Evolutionary conservation across 805 yeast genomes (phyloP).

Genomic region (Brettanomyces naardenensis): DNA sequence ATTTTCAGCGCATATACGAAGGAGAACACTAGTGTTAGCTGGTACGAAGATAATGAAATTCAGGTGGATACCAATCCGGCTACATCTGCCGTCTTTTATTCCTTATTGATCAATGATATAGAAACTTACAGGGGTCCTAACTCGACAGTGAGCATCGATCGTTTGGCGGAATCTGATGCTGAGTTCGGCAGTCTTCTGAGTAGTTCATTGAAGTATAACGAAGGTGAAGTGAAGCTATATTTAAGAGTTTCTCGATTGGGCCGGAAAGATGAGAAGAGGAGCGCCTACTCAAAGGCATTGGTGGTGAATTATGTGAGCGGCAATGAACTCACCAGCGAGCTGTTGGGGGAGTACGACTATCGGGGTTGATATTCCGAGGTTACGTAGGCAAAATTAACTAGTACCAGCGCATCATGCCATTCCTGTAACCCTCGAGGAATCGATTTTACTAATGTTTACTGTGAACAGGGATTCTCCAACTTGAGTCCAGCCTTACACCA

Average conservation of each 20-base stretch:
- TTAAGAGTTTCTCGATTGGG: conserved; percentile 42
- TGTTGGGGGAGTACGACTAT: too few relatives aligned
- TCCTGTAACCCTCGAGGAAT: too few relatives aligned
- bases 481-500: too few relatives aligned
- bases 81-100: conserved; percentile 26
- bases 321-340: too few relatives aligned
- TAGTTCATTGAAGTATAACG: conserved; percentile 21
- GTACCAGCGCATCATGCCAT: too few relatives aligned
- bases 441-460: too few relatives aligned
- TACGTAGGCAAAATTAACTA: too few relatives aligned
- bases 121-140: conserved; percentile 60
- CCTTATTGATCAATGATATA: conserved; percentile 70
- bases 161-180: conserved; percentile 25
- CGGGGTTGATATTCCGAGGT: too few relatives aligned
- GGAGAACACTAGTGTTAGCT: conserved; percentile 27
- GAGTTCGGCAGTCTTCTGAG: conserved; percentile 24
- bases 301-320: too few relatives aligned
- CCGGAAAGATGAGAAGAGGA: conserved; percentile 17
- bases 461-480: too few relatives aligned
- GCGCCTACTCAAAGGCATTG: conserved; percentile 62
- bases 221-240: conserved; percentile 31
- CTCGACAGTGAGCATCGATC: conserved; percentile 34
- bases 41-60: conserved; percentile 19
- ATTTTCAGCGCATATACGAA: conserved; percentile 19
- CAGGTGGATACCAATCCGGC: neutral